Percentiles rank a stretch among this genome's conserved stretches.
These are phyloP conservation scores for rapeseed (Brassica napus) DNA, from an alignment of 345 rosid genomes.

Conservation along the genomic window Da-Ae NC_063447.1:58343001-58343500, in stretches of 20 bases:
- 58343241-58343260: constrained; percentile 83
- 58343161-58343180: constrained; percentile 72
- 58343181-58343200: constrained; percentile 80
- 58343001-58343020: background rate
- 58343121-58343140: constrained; percentile 78
- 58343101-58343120: constrained; percentile 5
- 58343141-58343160: constrained; percentile 83
- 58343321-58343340: constrained; percentile 80
- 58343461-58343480: background rate
- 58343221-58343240: constrained; percentile 79
- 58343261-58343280: constrained; percentile 95
- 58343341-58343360: constrained; percentile 65
- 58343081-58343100: no score
- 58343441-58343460: no score
- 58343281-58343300: constrained; percentile 98
- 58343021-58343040: background rate
- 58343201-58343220: constrained; percentile 88
- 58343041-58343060: no score
- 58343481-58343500: background rate
- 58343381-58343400: background rate
- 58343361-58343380: background rate
- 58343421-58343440: no score
- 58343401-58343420: background rate
- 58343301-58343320: constrained; percentile 99
- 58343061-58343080: no score